These are phyloP conservation scores for Achlya hypogyna DNA, from an alignment of 352 stramenopile species.

Conservation along the genomic window DNA sequence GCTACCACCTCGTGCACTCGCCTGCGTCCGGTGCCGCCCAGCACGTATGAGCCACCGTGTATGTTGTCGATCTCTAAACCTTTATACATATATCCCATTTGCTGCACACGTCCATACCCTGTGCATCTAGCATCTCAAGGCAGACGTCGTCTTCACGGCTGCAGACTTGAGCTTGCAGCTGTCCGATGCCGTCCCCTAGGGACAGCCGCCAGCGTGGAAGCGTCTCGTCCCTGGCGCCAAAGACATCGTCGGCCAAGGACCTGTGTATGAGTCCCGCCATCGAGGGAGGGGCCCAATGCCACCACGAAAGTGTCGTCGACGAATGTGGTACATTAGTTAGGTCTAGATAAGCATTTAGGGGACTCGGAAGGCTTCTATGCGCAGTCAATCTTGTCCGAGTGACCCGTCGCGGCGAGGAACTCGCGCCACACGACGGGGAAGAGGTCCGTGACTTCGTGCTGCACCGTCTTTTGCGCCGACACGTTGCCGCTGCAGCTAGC, in stretches of 20 bases:
- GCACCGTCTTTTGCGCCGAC: constrained; percentile 26
- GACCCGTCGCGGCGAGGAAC: constrained; percentile 41
- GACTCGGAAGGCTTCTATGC: neutral
- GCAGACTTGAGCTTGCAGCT: no score
- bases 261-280: no score
- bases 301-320: no score
- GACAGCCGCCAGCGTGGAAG: no score
- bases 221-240: no score
- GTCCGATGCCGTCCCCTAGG: no score
- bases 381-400: constrained; percentile 33
- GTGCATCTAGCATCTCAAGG: no score
- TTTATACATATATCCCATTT: constrained; percentile 1
- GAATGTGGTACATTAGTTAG: no score
- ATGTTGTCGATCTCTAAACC: neutral
- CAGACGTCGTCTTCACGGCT: no score
- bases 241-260: no score
- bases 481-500: constrained; percentile 21
- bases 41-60: neutral
- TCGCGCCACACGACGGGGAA: constrained; percentile 67
- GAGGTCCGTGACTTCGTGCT: constrained; percentile 43
- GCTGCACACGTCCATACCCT: neutral
- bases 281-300: no score
- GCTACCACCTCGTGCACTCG: constrained; percentile 17
- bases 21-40: neutral
- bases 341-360: neutral